phyloP scores from a whole-genome alignment of 768 basidiomycete genomes.

The Hebeloma cylindrosporum region DNA sequence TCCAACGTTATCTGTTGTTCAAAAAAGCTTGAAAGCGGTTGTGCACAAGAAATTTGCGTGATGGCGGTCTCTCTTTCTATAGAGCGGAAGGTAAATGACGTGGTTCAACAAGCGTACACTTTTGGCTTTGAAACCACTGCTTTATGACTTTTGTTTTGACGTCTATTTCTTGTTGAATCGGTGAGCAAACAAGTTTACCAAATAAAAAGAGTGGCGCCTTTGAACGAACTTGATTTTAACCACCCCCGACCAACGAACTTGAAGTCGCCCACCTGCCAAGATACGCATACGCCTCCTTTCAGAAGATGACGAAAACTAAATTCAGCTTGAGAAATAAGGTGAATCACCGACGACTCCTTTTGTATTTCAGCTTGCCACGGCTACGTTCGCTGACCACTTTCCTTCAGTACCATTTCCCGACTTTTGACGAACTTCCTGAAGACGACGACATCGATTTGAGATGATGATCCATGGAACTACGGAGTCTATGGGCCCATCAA shows the following conservation, averaged over 20 bases:
- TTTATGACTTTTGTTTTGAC: too few relatives aligned
- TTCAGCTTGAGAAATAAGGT: neutral
- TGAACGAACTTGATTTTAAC: too few relatives aligned
- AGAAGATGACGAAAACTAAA: neutral
- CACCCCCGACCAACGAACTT: neutral
- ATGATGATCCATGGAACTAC: slow-evolving; percentile 13
- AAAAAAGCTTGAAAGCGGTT: neutral
- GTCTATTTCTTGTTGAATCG: too few relatives aligned
- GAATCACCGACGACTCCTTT: neutral
- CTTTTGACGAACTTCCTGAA: slow-evolving; percentile 23
- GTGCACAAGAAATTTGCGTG: too few relatives aligned
- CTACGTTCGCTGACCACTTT: neutral
- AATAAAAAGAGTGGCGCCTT: too few relatives aligned
- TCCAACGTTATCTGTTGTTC: neutral
- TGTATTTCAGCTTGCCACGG: neutral
- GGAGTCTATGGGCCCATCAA: slow-evolving; percentile 15
- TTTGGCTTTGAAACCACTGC: too few relatives aligned
- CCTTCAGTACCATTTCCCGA: slow-evolving; percentile 25
- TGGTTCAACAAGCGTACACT: neutral
- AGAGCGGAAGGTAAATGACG: neutral
- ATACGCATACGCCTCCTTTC: neutral
- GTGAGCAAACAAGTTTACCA: too few relatives aligned
- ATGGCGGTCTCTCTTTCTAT: too few relatives aligned
- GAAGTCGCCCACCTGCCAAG: neutral
- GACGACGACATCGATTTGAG: slow-evolving; percentile 20